Base-by-base conservation (phyloP, 73 alveolate species). In the Symbiodinium natans region DNA sequence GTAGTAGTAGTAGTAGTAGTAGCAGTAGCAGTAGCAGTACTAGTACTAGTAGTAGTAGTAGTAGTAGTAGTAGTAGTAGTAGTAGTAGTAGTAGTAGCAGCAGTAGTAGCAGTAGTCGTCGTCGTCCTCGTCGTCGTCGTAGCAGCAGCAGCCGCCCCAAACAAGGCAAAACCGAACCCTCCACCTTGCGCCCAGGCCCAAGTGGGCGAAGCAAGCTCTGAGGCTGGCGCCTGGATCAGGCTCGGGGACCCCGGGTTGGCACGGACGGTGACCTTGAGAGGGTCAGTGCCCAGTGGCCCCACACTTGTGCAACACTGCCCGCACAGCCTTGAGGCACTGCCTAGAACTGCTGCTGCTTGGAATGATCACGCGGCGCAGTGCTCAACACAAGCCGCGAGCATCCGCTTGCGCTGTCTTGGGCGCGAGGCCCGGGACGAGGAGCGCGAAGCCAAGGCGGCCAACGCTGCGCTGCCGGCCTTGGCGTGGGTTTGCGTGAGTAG, bases 241-340 rank as follows among this genome's bases (percentile, higher is more conserved):
- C 94, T 87, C 36, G 94, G 94, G 42, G 94, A 87, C 21, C 94
- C 94, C 3, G 80, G 84, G 33, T 56, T 54, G 21, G 94, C 94
- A 31, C 84, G 71, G 34, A 39, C 63, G 31, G 33, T 11, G 68
- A 87, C 94, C 94, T 87, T 33, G 46, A 84, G 29, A n/a, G n/a
- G n/a, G n/a, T n/a, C n/a, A n/a, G n/a, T n/a, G 17, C 86, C 17
- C 75, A 29, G 31, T 1, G 31, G 27, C 17, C 17, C 1, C 17
- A 56, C 17, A 0, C 17, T 1, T 2, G 0, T 56, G 17, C 75
- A 56, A 56, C 17, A 56, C 17, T 21, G 75, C 17, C 31, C 27
- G 31, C 3, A 56, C 75, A 56, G 17, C 31, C 17, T 21, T 56
- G 75, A 21, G 17, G 75, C 75, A 56, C 17, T 21, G 75, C 27